A percentile compares a stretch with the other conserved stretches of the same genome.
phyloP scores from a whole-genome alignment of 2,329 filamentous ascomycete genomes.

The Paramyrothecium sp. region DNA sequence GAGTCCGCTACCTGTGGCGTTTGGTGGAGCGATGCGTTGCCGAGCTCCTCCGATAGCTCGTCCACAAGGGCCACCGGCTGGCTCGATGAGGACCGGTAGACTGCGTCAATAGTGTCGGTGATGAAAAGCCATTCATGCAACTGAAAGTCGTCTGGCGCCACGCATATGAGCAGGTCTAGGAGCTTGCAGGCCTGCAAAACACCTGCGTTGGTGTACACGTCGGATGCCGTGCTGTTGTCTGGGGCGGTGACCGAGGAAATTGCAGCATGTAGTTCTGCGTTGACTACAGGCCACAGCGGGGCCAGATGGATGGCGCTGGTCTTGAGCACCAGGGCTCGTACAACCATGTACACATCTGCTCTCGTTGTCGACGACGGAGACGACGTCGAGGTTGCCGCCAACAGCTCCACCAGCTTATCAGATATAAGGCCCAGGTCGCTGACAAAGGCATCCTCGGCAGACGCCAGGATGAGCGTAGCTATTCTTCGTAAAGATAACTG shows the following conservation, averaged over 20 bases:
- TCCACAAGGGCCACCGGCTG: constrained; percentile 77
- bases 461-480: constrained; percentile 75
- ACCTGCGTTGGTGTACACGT: constrained; percentile 74
- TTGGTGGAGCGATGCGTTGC: constrained; percentile 37
- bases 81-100: constrained; percentile 74
- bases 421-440: constrained; percentile 70
- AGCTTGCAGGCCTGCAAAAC: constrained; percentile 92
- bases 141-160: constrained; percentile 93
- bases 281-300: constrained; percentile 86
- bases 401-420: constrained; percentile 83
- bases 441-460: constrained; percentile 76
- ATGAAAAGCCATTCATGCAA: constrained; percentile 98
- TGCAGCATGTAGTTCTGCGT: constrained; percentile 78
- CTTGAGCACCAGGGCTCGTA: constrained; percentile 78
- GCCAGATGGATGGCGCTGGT: constrained; percentile 78
- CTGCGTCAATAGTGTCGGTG: constrained; percentile 93
- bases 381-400: constrained; percentile 79
- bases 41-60: constrained; percentile 76
- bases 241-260: constrained; percentile 72
- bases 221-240: constrained; percentile 60
- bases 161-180: constrained; percentile 80
- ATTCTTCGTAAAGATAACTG: constrained; percentile 86
- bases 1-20: constrained; percentile 30
- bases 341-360: constrained; percentile 85
- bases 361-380: constrained; percentile 89